Base-by-base conservation (phyloP, 2,329 filamentous ascomycete species). In the Diaporthe vexans region DNA sequence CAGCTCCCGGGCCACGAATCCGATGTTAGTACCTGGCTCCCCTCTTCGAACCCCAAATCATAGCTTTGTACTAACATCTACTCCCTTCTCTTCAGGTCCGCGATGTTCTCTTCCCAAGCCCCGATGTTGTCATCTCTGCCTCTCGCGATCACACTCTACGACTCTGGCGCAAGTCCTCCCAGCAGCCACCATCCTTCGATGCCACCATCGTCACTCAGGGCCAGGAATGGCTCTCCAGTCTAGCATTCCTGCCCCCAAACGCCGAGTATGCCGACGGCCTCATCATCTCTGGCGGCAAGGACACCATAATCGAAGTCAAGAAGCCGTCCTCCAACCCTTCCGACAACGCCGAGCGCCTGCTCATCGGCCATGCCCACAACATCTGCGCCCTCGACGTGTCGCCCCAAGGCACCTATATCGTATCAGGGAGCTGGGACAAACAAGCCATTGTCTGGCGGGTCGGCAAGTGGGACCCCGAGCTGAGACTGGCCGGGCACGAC, bases 371-470 rank as follows among this genome's bases (percentile, higher is more conserved):
- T 81, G 89, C 90, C 26, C 90, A 94, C 82, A 98, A 98, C 79
- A 92, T 99, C 59, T 98, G 96, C 82, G 90, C 95, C 11, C 85
- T 99, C 58, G 94, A 97, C 79, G 92, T 94, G 21, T 93, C 92
- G 68, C 90, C 93, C 0, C 89, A 92, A 74, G 93, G 92, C 2
- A 90, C 86, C 59, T 94, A 91, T 82, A 88, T 98, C 54, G 92
- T 98, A 61, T 98, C 96, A 77, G 97, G 96, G 43, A 94, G 95
- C 79, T 99, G 97, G 97, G 97, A 99, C 83, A 91, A 91, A 40
- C 93, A 95, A 77, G 95, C 95, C 37, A 92, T 95, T 72, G 86
- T 98, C 70, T 99, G 97, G 97, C 89, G 88, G 76, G 86, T 97
- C n/a, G 90, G 91, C 54, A 95, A 93, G 77, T 98, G 96, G 94